A percentile compares a stretch with the other conserved stretches of the same genome.
These are phyloP conservation scores for Neopestalotiopsis clavispora DNA, from an alignment of 2,329 filamentous ascomycete genomes.

Conservation along the genomic window DNA sequence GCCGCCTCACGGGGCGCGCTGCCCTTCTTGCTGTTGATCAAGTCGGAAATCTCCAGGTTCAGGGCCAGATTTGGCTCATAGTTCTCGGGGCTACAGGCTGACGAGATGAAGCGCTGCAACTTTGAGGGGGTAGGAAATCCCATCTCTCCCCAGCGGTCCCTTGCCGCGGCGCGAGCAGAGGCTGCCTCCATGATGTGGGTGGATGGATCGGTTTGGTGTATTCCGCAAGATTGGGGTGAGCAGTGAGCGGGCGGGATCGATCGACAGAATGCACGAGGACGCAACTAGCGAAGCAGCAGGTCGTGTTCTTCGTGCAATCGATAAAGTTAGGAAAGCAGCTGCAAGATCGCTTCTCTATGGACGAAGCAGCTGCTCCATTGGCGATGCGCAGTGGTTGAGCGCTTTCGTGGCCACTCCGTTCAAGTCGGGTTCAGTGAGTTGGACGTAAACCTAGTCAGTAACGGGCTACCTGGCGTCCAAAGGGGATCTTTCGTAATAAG, in stretches of 20 bases:
- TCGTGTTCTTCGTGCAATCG: not conserved
- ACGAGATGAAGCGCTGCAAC: conserved; percentile 93
- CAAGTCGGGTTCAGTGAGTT: not conserved
- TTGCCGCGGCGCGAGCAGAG: conserved; percentile 91
- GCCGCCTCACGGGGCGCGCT: conserved; percentile 94
- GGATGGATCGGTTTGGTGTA: not conserved
- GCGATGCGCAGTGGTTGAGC: conserved; percentile 1
- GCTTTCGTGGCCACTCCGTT: not conserved
- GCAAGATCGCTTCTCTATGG: not conserved
- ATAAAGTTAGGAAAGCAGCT: not conserved
- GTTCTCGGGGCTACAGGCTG: conserved; percentile 95
- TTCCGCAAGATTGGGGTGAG: too few species aligned
- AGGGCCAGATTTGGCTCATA: conserved; percentile 97
- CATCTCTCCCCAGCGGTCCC: conserved; percentile 89
- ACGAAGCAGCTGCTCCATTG: conserved; percentile 10
- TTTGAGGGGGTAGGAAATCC: conserved; percentile 80
- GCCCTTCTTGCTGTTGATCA: conserved; percentile 98
- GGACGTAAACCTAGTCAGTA: not conserved
- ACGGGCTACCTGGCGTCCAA: conserved; percentile 11
- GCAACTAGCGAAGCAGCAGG: not conserved
- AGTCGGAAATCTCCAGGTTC: conserved; percentile 93
- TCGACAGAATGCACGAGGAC: not conserved
- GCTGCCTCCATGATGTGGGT: conserved; percentile 82
- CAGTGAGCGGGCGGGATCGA: not conserved
- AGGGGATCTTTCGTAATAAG: not conserved